Conservation (phyloP, 768 basidiomycete species). For the Tylopilus sp. region DNA sequence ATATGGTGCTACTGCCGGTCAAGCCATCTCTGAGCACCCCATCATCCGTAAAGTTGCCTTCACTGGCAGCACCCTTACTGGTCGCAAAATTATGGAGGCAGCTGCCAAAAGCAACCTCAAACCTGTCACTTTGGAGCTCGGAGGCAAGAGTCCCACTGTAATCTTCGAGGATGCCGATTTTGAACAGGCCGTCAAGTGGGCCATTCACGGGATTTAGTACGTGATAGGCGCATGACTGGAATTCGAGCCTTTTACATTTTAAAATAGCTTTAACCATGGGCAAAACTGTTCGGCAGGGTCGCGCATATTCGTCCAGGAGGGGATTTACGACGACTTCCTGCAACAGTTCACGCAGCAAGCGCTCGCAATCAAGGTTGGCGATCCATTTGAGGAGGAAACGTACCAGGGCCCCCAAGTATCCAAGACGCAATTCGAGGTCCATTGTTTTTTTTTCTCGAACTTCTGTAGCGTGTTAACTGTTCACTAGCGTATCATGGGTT, state of each 20-base stretch:
- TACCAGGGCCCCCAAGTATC: constrained; percentile 13
- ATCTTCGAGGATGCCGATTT: constrained; percentile 13
- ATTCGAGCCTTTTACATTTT: too few relatives aligned
- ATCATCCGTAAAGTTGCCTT: constrained; percentile 7
- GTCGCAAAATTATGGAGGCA: constrained; percentile 14
- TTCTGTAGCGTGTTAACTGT: too few relatives aligned
- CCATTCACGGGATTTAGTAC: constrained; percentile 8
- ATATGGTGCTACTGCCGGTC: not conserved
- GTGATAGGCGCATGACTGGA: not conserved
- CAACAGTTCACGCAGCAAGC: constrained; percentile 2
- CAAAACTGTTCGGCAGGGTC: constrained; percentile 11
- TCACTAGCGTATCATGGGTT: constrained; percentile 11
- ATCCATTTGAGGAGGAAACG: not conserved
- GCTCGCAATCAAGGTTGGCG: constrained; percentile 10
- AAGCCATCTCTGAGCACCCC: constrained; percentile 10
- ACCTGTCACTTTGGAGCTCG: constrained; percentile 9
- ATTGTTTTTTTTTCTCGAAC: not conserved
- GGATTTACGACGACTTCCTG: constrained; percentile 5
- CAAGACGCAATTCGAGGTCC: constrained; percentile 8
- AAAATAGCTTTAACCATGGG: constrained; percentile 5
- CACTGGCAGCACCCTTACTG: constrained; percentile 10
- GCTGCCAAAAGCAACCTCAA: constrained; percentile 12
- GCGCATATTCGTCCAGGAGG: constrained; percentile 10
- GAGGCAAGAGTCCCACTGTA: constrained; percentile 11
- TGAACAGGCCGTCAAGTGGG: constrained; percentile 13